These are phyloP conservation scores for Anastatica hierochuntica DNA, from an alignment of 345 rosid genomes.

Conservation along the genomic window DNA sequence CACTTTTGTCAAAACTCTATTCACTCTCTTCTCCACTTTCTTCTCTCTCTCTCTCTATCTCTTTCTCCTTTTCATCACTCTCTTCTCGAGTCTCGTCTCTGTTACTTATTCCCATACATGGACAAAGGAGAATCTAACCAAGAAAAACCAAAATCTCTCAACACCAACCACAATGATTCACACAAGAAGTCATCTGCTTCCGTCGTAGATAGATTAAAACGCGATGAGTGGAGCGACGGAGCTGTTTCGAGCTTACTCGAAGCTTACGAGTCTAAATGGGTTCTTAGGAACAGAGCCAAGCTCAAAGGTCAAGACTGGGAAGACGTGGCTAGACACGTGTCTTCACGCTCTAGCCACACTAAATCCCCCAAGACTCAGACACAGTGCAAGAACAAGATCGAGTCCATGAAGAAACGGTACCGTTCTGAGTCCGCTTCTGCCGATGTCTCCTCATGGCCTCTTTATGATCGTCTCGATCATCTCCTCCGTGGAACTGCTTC, in stretches of 20 bases:
- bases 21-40: slow-evolving; percentile 1
- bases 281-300: slow-evolving; percentile 76
- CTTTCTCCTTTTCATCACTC: too few species aligned
- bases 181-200: slow-evolving; percentile 21
- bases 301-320: slow-evolving; percentile 99
- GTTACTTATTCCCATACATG: slow-evolving; percentile 36
- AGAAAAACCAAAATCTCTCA: too few species aligned
- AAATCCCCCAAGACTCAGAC: slow-evolving; percentile 86
- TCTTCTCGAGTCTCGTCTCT: slow-evolving; percentile 3
- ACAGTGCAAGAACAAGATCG: slow-evolving; percentile 98
- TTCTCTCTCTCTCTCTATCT: too few species aligned
- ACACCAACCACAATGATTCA: slow-evolving; percentile 8
- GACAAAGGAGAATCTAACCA: slow-evolving; percentile 44
- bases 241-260: slow-evolving; percentile 87
- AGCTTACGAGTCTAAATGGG: slow-evolving; percentile 89
- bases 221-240: slow-evolving; percentile 99
- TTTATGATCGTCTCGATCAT: slow-evolving; percentile 71
- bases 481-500: slow-evolving; percentile 57
- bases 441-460: slow-evolving; percentile 83
- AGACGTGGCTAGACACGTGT: slow-evolving; percentile 71
- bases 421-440: slow-evolving; percentile 72
- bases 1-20: slow-evolving; percentile 16
- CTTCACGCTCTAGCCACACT: slow-evolving; percentile 48
- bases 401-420: slow-evolving; percentile 96
- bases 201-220: slow-evolving; percentile 54